A percentile compares a stretch with the other conserved stretches of the same genome.
These are phyloP conservation scores for Diplodia sapinea DNA, from an alignment of 2,329 filamentous ascomycete species.

Conservation along the genomic window DNA sequence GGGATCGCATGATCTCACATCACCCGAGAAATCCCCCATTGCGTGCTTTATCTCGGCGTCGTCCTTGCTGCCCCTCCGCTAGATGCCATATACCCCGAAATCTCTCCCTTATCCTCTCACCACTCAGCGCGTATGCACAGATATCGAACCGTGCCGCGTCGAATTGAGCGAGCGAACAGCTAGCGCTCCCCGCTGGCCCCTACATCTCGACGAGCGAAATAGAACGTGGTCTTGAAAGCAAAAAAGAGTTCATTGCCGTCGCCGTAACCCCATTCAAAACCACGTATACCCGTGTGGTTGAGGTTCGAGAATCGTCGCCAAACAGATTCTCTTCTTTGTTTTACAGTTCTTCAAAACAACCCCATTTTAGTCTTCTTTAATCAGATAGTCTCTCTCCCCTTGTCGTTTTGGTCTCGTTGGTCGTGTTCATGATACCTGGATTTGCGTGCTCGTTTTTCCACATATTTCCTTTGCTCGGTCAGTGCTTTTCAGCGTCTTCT, in stretches of 20 bases:
- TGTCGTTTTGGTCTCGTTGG: slow-evolving; percentile 9
- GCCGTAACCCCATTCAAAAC: background rate
- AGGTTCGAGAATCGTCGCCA: slow-evolving; percentile 6
- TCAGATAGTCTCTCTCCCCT: slow-evolving; percentile 22
- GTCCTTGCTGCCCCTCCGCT: slow-evolving; percentile 6
- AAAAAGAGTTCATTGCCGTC: slow-evolving; percentile 6
- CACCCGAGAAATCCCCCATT: slow-evolving; percentile 11
- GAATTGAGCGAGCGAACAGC: slow-evolving; percentile 10
- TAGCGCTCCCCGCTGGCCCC: background rate
- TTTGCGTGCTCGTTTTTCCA: slow-evolving; percentile 20
- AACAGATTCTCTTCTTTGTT: slow-evolving; percentile 20
- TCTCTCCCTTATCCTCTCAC: slow-evolving; percentile 4
- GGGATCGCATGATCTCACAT: slow-evolving; percentile 17
- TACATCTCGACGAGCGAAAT: slow-evolving; percentile 2
- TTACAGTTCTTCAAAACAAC: slow-evolving; percentile 4
- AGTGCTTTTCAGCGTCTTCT: slow-evolving; percentile 23
- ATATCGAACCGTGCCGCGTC: background rate
- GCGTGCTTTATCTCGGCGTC: slow-evolving; percentile 28
- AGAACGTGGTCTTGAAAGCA: slow-evolving; percentile 17
- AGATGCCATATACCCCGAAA: slow-evolving; percentile 27
- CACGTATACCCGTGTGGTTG: background rate
- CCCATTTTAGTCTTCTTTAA: slow-evolving; percentile 1
- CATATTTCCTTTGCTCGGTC: slow-evolving; percentile 2
- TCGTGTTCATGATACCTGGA: slow-evolving; percentile 28
- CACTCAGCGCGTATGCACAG: slow-evolving; percentile 9